A percentile compares a stretch with the other conserved stretches of the same genome.
These are phyloP conservation scores for Debaryomyces singareniensis DNA, from an alignment of 1,139 yeast species.

Conservation along the genomic window DNA sequence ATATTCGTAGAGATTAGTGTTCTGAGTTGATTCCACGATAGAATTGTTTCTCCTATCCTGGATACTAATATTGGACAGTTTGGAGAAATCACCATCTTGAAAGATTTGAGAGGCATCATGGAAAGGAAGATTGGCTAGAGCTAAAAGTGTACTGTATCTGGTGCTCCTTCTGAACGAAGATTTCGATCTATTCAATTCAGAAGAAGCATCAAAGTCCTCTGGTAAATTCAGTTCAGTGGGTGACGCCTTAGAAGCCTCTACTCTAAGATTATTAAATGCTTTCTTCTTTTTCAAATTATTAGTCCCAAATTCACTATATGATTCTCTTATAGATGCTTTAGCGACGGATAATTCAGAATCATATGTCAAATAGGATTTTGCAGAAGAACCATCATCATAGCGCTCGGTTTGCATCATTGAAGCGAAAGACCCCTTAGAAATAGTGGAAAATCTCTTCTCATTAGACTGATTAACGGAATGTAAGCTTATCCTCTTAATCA, in stretches of 20 bases:
- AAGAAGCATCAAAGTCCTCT: no score
- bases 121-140: slow-evolving; percentile 39
- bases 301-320: slow-evolving; percentile 9
- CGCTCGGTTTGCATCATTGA: slow-evolving; percentile 24
- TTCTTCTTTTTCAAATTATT: slow-evolving; percentile 29
- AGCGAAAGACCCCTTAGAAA: slow-evolving; percentile 17
- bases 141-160: slow-evolving; percentile 33
- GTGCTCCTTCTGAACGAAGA: slow-evolving; percentile 25
- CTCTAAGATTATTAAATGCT: slow-evolving; percentile 32
- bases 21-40: slow-evolving; percentile 1
- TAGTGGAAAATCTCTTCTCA: slow-evolving; percentile 16
- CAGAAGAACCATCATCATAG: slow-evolving; percentile 23
- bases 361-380: slow-evolving; percentile 47
- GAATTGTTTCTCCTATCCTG: slow-evolving; percentile 1
- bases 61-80: background rate
- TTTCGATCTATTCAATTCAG: slow-evolving; percentile 9
- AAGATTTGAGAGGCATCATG: slow-evolving; percentile 7
- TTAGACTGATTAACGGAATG: slow-evolving; percentile 10
- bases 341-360: slow-evolving; percentile 47
- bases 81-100: no score
- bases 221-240: no score
- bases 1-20: slow-evolving; percentile 13
- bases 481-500: slow-evolving; percentile 22
- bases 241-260: slow-evolving; percentile 13
- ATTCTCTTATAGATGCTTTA: slow-evolving; percentile 15